Base-by-base conservation (phyloP, 2,329 filamentous ascomycete species). In the Aspergillus chevalieri region DNA sequence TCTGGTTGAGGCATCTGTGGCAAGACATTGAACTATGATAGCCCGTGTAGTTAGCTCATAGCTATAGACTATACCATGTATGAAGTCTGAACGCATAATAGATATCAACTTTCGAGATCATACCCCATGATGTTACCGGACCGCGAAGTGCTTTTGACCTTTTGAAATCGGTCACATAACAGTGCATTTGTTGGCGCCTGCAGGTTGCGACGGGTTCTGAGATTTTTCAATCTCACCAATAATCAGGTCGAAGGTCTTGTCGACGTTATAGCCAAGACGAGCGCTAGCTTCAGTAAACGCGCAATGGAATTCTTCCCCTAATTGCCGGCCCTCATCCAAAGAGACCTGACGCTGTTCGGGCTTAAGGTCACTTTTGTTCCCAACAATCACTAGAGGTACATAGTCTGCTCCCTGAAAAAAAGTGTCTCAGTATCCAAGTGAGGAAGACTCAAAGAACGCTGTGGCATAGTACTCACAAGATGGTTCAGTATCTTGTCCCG, bases 401-500 rank as follows among this genome's bases (percentile, higher is more conserved):
- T 86, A 87, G 61, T 96, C 91, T 51, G 90, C 87, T 57, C 93
- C 93, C 88, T 95, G 58, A 15, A 3, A 39, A 22, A 52, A 30
- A 12, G 44, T 52, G 48, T 46, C 34, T 28, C 8, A 39, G 43
- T 39, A 39, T 46, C 24, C 45, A 47, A 52, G 28, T 22, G 44
- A 26, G 47, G 39, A 47, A 34, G 10, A 19, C 17, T 19, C 12
- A 3, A 19, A 4, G 26, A 30, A 30, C 26, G 26, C 9, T 22
- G 2, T 34, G 24, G 6, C 17, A 28, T 24, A 42, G 48, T 34
- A 46, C 84, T 66, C 75, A 95, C 92, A 56, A 97, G 75, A 68
- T 97, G 92, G 69, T 95, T 95, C 51, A 98, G 77, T 55, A 98
- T 96, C 79, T 97, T 98, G 69, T 97, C 92, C 22, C 91, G 81